Evolutionary conservation across 1,284 basidiomycete genomes (phyloP).

Genomic region (Ustilago sp.): DNA sequence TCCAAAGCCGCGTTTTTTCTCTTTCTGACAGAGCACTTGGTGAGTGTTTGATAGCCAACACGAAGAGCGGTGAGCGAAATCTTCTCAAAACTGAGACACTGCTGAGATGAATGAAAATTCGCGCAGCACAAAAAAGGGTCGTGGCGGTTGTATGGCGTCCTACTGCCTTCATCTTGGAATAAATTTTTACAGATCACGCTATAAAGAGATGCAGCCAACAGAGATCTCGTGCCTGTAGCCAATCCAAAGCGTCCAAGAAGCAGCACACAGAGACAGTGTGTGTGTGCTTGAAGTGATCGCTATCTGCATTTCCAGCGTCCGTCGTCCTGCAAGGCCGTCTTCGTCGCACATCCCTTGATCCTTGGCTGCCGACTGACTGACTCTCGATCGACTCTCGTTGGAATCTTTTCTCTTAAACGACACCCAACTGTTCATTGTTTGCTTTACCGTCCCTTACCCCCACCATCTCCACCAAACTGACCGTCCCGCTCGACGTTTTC

Average conservation of each 20-base stretch:
- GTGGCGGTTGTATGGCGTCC: constrained; percentile 24
- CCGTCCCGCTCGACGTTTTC: background rate
- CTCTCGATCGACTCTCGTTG: background rate
- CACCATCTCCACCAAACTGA: background rate
- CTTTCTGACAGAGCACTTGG: background rate
- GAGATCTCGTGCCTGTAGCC: background rate
- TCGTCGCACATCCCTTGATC: constrained; percentile 1
- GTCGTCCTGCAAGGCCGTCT: background rate
- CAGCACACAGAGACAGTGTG: background rate
- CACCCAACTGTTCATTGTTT: background rate
- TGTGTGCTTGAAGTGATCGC: constrained; percentile 18
- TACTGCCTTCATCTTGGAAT: constrained; percentile 46
- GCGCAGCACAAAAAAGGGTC: constrained; percentile 11
- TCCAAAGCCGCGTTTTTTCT: constrained; percentile 31
- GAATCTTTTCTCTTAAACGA: background rate
- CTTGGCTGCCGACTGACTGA: background rate
- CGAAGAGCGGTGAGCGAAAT: background rate
- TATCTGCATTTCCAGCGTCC: background rate
- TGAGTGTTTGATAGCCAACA: background rate
- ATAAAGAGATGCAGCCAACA: background rate
- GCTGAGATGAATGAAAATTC: constrained; percentile 13
- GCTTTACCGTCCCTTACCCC: constrained; percentile 6
- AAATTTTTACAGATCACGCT: background rate
- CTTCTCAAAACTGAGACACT: constrained; percentile 10
- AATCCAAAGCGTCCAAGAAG: background rate